Percentiles rank a stretch among this genome's conserved stretches.
Evolutionary conservation across 2,329 filamentous ascomycete genomes (phyloP).

Genomic region (Claviceps digitariae): DNA sequence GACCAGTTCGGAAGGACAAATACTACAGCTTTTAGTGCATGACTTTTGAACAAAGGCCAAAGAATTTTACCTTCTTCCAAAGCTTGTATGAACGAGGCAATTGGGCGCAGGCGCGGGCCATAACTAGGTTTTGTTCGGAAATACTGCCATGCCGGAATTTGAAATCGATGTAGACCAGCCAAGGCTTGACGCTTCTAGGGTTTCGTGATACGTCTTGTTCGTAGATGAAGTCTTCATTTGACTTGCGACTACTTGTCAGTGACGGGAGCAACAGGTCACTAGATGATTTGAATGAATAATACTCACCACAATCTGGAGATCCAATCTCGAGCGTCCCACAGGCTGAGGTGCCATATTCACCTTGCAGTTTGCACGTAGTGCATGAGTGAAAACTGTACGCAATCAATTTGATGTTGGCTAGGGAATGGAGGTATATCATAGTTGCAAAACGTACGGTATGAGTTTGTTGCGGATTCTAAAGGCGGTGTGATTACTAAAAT

Average conservation of each 20-base stretch:
- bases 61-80: slow-evolving; percentile 68
- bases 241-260: slow-evolving; percentile 30
- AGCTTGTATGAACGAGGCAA: slow-evolving; percentile 94
- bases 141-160: slow-evolving; percentile 76
- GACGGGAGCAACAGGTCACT: neutral
- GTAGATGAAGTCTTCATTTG: slow-evolving; percentile 84
- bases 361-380: neutral
- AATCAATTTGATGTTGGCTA: neutral
- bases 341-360: neutral
- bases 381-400: neutral
- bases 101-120: slow-evolving; percentile 82
- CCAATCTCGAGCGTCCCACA: neutral
- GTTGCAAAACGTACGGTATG: neutral
- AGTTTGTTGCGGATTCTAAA: neutral
- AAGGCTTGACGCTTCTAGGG: slow-evolving; percentile 75
- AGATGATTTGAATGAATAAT: neutral
- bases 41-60: neutral
- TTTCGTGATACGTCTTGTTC: slow-evolving; percentile 91
- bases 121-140: slow-evolving; percentile 72
- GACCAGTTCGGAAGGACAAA: slow-evolving; percentile 68
- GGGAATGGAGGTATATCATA: neutral
- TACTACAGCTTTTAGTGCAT: slow-evolving; percentile 40
- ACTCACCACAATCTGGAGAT: slow-evolving; percentile 21
- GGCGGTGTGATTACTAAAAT: neutral
- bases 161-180: slow-evolving; percentile 87